These are phyloP conservation scores for Stephanodiscus minutulus DNA, from an alignment of 108 stramenopile species.

Conservation along the genomic window DNA sequence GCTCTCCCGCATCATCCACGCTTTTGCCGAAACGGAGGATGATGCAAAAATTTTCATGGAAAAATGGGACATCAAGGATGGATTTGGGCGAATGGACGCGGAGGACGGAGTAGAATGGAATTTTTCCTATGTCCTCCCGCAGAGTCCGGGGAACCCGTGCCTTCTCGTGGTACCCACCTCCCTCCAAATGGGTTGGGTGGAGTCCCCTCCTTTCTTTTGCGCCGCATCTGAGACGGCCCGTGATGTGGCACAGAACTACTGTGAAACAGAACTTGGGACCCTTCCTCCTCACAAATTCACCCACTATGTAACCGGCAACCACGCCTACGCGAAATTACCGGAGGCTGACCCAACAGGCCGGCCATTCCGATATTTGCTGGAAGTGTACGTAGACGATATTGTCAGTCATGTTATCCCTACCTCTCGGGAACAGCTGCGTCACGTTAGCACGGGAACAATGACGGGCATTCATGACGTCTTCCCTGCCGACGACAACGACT, in stretches of 20 bases:
- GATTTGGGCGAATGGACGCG: constrained; percentile 20
- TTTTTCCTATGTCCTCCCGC: constrained; percentile 30
- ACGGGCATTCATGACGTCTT: constrained; percentile 38
- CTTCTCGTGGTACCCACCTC: constrained; percentile 35
- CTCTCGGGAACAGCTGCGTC: constrained; percentile 10
- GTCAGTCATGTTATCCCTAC: constrained; percentile 4
- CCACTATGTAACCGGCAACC: background rate
- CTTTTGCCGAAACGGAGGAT: background rate
- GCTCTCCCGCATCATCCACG: background rate
- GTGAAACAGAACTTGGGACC: constrained; percentile 9
- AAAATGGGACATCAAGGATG: constrained; percentile 26
- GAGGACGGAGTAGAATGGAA: constrained; percentile 24
- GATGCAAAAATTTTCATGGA: constrained; percentile 18
- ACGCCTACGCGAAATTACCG: too few species aligned
- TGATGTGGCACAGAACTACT: constrained; percentile 35
- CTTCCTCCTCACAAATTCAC: constrained; percentile 13
- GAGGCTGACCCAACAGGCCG: background rate
- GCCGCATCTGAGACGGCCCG: constrained; percentile 49
- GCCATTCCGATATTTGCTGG: background rate
- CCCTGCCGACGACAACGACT: constrained; percentile 1
- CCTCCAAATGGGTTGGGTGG: constrained; percentile 50
- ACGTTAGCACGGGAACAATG: constrained; percentile 15
- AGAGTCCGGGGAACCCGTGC: background rate
- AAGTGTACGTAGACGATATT: constrained; percentile 40
- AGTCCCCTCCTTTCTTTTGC: constrained; percentile 48